A percentile compares a stretch with the other conserved stretches of the same genome.
phyloP scores from a whole-genome alignment of 192 early-diverging fungal genomes.

The Martensiomyces pterosporus region DNA sequence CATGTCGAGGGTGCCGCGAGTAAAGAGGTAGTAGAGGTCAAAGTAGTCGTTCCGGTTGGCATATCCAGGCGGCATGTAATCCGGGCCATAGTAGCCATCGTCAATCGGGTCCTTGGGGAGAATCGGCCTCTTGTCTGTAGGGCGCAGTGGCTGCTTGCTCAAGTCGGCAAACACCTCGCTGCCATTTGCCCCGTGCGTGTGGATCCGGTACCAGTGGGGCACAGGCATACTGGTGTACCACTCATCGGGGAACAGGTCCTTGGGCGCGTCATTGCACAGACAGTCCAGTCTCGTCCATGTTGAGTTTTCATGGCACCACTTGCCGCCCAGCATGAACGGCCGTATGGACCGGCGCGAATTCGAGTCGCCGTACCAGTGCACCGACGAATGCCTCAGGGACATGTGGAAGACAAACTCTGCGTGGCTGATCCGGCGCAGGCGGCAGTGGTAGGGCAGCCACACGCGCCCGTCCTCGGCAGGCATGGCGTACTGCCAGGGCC shows the following conservation, averaged over 20 bases:
- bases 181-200: conserved; percentile 12
- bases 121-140: conserved; percentile 19
- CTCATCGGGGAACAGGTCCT: conserved; percentile 29
- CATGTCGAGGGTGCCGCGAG: conserved; percentile 35
- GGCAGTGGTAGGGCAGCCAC: conserved; percentile 36
- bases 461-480: conserved; percentile 27
- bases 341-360: conserved; percentile 36
- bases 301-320: conserved; percentile 24
- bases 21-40: conserved; percentile 39
- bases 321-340: conserved; percentile 23
- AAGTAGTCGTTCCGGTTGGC: conserved; percentile 20
- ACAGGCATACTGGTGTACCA: conserved; percentile 32
- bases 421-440: conserved; percentile 27
- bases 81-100: conserved; percentile 6
- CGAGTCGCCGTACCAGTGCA: conserved; percentile 46
- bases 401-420: conserved; percentile 30
- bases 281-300: conserved; percentile 17
- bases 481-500: conserved; percentile 12
- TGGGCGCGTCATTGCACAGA: conserved; percentile 44
- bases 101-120: conserved; percentile 14
- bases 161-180: conserved; percentile 16
- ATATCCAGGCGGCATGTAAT: conserved; percentile 27
- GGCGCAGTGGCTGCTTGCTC: background rate
- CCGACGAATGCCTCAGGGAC: conserved; percentile 9
- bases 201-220: conserved; percentile 37